phyloP scores from a whole-genome alignment of 2,329 filamentous ascomycete genomes.

The Cladophialophora bantiana region DNA sequence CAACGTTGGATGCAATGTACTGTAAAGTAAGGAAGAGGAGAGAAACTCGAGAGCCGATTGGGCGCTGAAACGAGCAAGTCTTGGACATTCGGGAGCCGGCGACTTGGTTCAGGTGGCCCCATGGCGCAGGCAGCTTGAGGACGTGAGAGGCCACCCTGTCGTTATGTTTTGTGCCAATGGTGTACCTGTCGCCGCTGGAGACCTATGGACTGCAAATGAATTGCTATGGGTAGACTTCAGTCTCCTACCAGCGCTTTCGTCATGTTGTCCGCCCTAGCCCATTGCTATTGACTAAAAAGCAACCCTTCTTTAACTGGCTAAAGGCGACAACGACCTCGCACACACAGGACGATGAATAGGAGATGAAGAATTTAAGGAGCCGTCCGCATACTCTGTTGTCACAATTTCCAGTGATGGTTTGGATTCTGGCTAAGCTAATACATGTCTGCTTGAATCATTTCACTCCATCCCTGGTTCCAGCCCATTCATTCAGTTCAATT shows the following conservation, averaged over 20 bases:
- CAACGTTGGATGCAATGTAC: neutral
- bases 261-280: neutral
- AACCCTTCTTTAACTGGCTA: neutral
- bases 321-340: neutral
- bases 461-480: slow-evolving; percentile 10
- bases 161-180: neutral
- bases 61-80: neutral
- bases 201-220: neutral
- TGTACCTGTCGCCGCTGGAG: neutral
- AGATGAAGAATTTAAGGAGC: neutral
- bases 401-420: slow-evolving; percentile 16
- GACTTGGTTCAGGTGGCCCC: neutral
- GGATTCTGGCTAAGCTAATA: slow-evolving; percentile 30
- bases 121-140: neutral
- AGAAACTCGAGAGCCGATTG: neutral
- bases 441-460: slow-evolving; percentile 28
- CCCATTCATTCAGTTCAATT: slow-evolving; percentile 11
- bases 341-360: neutral
- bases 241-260: neutral
- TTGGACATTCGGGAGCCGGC: neutral
- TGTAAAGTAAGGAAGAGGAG: neutral
- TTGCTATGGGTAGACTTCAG: neutral
- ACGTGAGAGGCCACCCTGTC: neutral
- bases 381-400: slow-evolving; percentile 12
- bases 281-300: too few relatives aligned